Conservation (phyloP, 805 yeast species). For the Groenewaldozyma tartarivorans region DNA sequence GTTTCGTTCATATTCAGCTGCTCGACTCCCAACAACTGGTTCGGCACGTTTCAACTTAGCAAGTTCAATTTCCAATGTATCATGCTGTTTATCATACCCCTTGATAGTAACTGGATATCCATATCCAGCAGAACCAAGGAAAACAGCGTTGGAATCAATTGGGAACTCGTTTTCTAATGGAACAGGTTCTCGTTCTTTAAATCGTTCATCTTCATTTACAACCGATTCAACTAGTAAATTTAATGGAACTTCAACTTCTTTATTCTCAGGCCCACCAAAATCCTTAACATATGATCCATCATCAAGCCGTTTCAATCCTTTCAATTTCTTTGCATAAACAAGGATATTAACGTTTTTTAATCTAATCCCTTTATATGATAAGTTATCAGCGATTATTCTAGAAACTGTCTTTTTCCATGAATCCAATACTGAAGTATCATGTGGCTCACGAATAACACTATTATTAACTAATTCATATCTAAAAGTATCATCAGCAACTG, state of each 20-base stretch:
- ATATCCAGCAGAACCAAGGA: conserved; percentile 78
- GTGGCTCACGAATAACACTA: conserved; percentile 18
- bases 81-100: conserved; percentile 28
- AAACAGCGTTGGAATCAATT: conserved; percentile 55
- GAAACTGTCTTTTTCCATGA: conserved; percentile 36
- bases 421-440: conserved; percentile 39
- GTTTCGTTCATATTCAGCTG: conserved; percentile 48
- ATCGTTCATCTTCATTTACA: conserved; percentile 64
- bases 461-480: conserved; percentile 31
- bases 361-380: conserved; percentile 46
- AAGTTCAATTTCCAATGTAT: conserved; percentile 25
- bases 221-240: conserved; percentile 74
- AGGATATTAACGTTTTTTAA: conserved; percentile 46
- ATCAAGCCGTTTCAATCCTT: conserved; percentile 61
- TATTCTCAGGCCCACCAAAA: conserved; percentile 33
- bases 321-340: conserved; percentile 63
- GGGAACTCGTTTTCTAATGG: conserved; percentile 84
- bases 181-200: conserved; percentile 56
- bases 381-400: conserved; percentile 35
- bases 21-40: conserved; percentile 53
- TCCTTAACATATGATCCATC: conserved; percentile 76
- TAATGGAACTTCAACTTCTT: conserved; percentile 54
- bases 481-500: conserved; percentile 46
- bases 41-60: conserved; percentile 31
- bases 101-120: conserved; percentile 57